A percentile compares a stretch with the other conserved stretches of the same genome.
These are phyloP conservation scores for Penicillium roqueforti DNA, from an alignment of 495 filamentous ascomycete species.

Conservation along the genomic window DNA sequence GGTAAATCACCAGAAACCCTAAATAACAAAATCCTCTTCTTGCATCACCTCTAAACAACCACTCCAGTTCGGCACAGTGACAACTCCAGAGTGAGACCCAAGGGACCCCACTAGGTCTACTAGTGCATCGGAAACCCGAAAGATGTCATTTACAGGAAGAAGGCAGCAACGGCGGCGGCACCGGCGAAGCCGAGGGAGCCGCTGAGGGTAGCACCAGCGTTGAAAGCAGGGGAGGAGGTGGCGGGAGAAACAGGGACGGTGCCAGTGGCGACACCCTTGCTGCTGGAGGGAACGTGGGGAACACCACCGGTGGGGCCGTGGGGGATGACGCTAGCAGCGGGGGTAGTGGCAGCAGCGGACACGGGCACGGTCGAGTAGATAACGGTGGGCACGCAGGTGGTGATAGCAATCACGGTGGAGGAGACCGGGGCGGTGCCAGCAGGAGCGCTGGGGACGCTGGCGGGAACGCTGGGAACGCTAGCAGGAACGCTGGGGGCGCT, in stretches of 20 bases:
- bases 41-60: constrained; percentile 7
- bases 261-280: constrained; percentile 23
- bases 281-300: constrained; percentile 26
- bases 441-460: constrained; percentile 7
- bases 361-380: constrained; percentile 37
- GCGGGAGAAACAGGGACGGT: constrained; percentile 28
- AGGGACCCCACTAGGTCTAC: constrained; percentile 9
- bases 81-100: background rate
- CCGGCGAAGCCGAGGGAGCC: constrained; percentile 48
- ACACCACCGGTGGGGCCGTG: constrained; percentile 16
- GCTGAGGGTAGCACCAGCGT: constrained; percentile 46
- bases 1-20: constrained; percentile 31
- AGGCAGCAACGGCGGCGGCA: constrained; percentile 46
- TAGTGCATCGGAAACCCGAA: constrained; percentile 23
- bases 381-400: constrained; percentile 45
- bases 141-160: constrained; percentile 49
- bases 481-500: background rate
- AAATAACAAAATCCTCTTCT: constrained; percentile 24
- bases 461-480: constrained; percentile 4
- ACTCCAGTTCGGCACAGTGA: background rate
- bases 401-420: constrained; percentile 32
- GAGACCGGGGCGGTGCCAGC: constrained; percentile 15
- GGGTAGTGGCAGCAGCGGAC: constrained; percentile 16
- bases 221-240: constrained; percentile 38
- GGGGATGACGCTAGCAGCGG: constrained; percentile 19